Evolutionary conservation across 768 basidiomycete species (phyloP), one percentile per base, ranked within the genome.

Genomic region (Agrocybe pediades): DNA sequence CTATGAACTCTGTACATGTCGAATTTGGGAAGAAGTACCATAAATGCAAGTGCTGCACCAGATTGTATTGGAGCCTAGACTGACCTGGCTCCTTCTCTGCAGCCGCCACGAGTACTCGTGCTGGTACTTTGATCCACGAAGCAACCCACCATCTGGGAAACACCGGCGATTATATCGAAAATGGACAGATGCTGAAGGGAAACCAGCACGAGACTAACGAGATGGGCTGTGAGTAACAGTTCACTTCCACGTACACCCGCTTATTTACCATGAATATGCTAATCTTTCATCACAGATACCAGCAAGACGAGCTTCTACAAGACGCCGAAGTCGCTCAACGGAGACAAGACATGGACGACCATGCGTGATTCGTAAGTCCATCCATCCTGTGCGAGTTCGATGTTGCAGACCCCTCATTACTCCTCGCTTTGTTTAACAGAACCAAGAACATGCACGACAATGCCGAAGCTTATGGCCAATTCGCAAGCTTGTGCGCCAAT

Each of bases 381-480:
- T n/a, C n/a, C n/a, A n/a, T 21, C 41, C 19, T 43, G 20, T 17
- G 41, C 20, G 20, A 24, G 25, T 24, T 24, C 41, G 3, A 17
- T 43, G 9, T 24, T 24, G 20, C 20, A 19, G 41, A 21, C 8
- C 20, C 20, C 9, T 43, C 8, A 29, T n/a, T 26, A 13, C 4
- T 8, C 16, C 5, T 16, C 17, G 7, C 25, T n/a, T 8, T 16
- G 3, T 19, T 46, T 46, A 27, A 17, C 19, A 46, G 45, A 17
- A 46, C 45, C 26, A 3, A 46, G 24, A 29, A 46, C 16, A 11
- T 46, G 25, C 45, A 46, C 25, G 29, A 46, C 17, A 46, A 46
- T n/a, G 45, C 45, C 13, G 45, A 46, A 29, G 25, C 45, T 6
- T 46, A 46, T 16, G 45, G 25, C 17, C 45, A 46, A 46, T 46